Base-by-base conservation (phyloP, 2,329 filamentous ascomycete species). In the Ceratocystis huliohia region DNA sequence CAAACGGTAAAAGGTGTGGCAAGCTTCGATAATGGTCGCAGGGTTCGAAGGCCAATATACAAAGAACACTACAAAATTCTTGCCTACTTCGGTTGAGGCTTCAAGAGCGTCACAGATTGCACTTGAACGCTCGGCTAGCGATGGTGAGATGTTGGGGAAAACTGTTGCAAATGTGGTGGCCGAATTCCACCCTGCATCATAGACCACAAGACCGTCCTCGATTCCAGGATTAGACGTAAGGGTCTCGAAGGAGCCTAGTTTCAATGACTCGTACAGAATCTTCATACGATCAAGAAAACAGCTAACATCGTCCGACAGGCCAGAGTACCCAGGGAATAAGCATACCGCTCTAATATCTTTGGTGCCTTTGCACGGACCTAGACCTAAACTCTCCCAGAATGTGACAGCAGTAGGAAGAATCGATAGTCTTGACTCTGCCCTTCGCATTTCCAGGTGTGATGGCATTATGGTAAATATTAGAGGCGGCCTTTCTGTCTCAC, bases 341-440 rank as follows among this genome's bases (percentile, higher is more conserved):
- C 88, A 90, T 61, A 89, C 82, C 0, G 85, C 82, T 45, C 82
- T 80, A 37, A 94, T 77, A 68, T 93, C 84, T 73, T 95, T 95
- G 6, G 79, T 72, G 0, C 88, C 88, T 67, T 84, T 84, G 7
- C 84, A 83, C 2, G 90, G 90, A 1, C 84, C 84, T 1, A 96
- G 79, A 0, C 89, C 88, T 20, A 95, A 77, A 61, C 86, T 85
- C 72, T 94, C 89, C 91, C 90, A 95, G 72, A 94, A 96, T 0
- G 81, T 77, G 22, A 93, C 77, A 0, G 88, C 87, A 0, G 89
- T 83, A 1, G 90, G 88, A 25, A 93, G 78, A 48, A 95, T 79
- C 10, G 91, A 89, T 66, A 91, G 81, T 61, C 82, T 83, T 1
- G 81, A 80, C 48, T 91, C 87, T 22, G 85, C 83, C 65, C 89